Percentiles rank a stretch among this genome's conserved stretches.
phyloP scores from a whole-genome alignment of 495 filamentous ascomycete species.

The Lepraria neglecta region DNA sequence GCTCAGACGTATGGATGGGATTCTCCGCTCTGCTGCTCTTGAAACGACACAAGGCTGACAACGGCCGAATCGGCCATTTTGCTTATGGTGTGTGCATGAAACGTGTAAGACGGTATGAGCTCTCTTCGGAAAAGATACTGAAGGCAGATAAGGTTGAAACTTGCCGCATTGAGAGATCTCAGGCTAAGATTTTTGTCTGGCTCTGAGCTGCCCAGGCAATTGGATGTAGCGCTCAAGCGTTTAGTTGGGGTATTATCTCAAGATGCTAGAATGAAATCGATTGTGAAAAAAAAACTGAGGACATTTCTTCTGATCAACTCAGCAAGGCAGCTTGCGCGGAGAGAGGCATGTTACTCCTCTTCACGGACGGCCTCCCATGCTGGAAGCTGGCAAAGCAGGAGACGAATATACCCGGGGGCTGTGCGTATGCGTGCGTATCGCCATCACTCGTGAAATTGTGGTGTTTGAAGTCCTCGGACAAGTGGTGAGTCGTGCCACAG shows the following conservation, averaged over 20 bases:
- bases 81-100: not conserved
- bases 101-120: not conserved
- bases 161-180: not conserved
- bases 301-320: too few relatives aligned
- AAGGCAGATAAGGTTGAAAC: not conserved
- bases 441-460: not conserved
- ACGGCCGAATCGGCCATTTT: not conserved
- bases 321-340: too few relatives aligned
- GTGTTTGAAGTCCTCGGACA: not conserved
- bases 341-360: too few relatives aligned
- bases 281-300: too few relatives aligned
- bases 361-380: not conserved
- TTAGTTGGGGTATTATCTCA: too few relatives aligned
- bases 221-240: not conserved
- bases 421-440: not conserved
- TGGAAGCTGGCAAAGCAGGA: not conserved
- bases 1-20: not conserved
- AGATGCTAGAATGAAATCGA: too few relatives aligned
- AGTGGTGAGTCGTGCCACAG: conserved; percentile 3
- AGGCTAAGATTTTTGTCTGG: not conserved
- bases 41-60: conserved; percentile 1
- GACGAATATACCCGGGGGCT: not conserved
- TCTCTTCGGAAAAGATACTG: not conserved
- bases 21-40: conserved; percentile 1
- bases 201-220: too few relatives aligned